A percentile compares a stretch with the other conserved stretches of the same genome.
These are phyloP conservation scores for Ceratobasidium theobromae DNA, from an alignment of 1,284 basidiomycete genomes.

Conservation along the genomic window DNA sequence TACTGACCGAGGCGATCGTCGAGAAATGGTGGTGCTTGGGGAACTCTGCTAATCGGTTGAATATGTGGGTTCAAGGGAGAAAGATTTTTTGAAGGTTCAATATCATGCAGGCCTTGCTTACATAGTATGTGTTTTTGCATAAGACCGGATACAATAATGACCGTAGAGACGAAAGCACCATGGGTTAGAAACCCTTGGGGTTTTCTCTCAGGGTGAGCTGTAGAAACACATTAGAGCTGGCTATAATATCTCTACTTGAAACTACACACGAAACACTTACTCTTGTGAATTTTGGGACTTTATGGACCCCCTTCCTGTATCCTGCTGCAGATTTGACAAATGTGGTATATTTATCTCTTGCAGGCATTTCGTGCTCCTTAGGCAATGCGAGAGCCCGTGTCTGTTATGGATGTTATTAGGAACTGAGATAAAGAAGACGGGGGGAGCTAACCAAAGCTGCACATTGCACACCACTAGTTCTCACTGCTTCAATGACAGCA, in stretches of 20 bases:
- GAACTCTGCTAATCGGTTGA: conserved; percentile 61
- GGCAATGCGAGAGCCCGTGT: conserved; percentile 72
- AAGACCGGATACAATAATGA: background rate
- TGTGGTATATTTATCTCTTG: conserved; percentile 93
- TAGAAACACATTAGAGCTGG: background rate
- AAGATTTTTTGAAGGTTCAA: conserved; percentile 21
- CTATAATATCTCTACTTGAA: too few relatives aligned
- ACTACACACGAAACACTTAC: conserved; percentile 51
- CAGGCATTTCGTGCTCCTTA: conserved; percentile 83
- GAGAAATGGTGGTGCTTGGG: conserved; percentile 90
- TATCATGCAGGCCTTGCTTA: background rate
- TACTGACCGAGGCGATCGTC: conserved; percentile 56
- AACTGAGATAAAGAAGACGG: background rate
- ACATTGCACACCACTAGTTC: conserved; percentile 77
- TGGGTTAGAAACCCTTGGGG: conserved; percentile 36
- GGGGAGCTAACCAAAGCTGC: conserved; percentile 62
- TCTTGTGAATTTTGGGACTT: conserved; percentile 92
- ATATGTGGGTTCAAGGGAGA: conserved; percentile 73
- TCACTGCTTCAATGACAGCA: conserved; percentile 85
- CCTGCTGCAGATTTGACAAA: conserved; percentile 71
- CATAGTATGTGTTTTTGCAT: background rate
- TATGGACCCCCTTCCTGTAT: conserved; percentile 94
- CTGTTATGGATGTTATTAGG: conserved; percentile 43
- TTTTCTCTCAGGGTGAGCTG: conserved; percentile 36
- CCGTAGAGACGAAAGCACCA: background rate